Conservation (phyloP, 352 stramenopile genomes). For the Peronosclerospora sorghi region DNA sequence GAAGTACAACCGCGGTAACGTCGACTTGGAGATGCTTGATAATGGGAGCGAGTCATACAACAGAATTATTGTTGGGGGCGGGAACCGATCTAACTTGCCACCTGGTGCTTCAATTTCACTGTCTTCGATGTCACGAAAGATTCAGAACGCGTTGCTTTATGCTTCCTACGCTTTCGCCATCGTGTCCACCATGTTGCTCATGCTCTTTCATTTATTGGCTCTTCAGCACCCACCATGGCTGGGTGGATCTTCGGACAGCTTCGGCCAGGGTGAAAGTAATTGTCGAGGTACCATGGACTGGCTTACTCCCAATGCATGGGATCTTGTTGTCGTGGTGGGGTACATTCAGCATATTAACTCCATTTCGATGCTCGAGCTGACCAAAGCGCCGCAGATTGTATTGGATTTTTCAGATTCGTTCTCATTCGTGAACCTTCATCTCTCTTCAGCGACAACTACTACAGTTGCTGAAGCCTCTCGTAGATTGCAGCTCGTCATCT, state of each 20-base stretch:
- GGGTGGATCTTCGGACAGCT: conserved; percentile 9
- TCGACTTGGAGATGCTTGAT: conserved; percentile 6
- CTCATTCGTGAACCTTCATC: conserved; percentile 52
- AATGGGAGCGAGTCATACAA: conserved; percentile 16
- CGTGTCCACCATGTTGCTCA: conserved; percentile 30
- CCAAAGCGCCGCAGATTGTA: conserved; percentile 63
- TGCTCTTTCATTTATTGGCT: conserved; percentile 49
- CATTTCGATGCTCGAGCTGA: conserved; percentile 61
- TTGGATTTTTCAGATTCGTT: conserved; percentile 71
- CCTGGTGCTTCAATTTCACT: conserved; percentile 50
- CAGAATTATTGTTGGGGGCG: conserved; percentile 35
- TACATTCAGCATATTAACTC: conserved; percentile 67
- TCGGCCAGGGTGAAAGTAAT: conserved; percentile 8
- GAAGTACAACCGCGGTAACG: conserved; percentile 23
- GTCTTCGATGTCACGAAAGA: conserved; percentile 25
- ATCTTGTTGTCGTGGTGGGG: conserved; percentile 42
- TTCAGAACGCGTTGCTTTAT: conserved; percentile 42
- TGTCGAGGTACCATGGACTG: conserved; percentile 18
- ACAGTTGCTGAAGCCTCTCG: conserved; percentile 20
- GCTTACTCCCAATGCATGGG: conserved; percentile 57
- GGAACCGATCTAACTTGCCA: conserved; percentile 34
- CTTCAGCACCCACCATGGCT: conserved; percentile 35
- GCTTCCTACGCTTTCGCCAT: conserved; percentile 38
- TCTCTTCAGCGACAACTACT: conserved; percentile 29
- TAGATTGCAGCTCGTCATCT: conserved; percentile 34